Base-by-base conservation (phyloP, 805 yeast species). In the Sugiyamaella smithiae region DNA sequence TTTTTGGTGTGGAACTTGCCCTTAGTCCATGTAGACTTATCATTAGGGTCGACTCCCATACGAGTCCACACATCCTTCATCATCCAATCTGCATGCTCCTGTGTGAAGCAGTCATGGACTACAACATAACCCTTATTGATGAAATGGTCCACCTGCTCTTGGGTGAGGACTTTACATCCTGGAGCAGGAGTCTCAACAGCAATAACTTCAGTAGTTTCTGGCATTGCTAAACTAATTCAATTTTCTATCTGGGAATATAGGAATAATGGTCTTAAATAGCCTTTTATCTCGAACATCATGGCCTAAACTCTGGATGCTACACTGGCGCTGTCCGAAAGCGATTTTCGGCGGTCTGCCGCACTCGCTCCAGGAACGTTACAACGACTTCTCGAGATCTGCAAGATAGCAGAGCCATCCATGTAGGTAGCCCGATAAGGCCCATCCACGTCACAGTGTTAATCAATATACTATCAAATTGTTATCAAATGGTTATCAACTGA, bases 31-130 rank as follows among this genome's bases (percentile, higher is more conserved):
- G 51, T 48, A 4, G 47, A 41, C 31, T 44, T 43, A 23, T 48
- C 51, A 44, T 48, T 24, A 14, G 40, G 40, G 33, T 49, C 48
- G 17, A 48, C 31, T 2, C 51, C 51, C 28, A 43, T 46, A 5
- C 49, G 49, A 4, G 35, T 37, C 50, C 50, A 47, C n/a, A 46
- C 26, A 11, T 32, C 50, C 29, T 46, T 46, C 50, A 46, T 17
- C 50, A 46, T 46, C 50, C 50, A 46, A 24, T 46, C 40, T 19
- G 50, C 50, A 16, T 46, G 46, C 32, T 24, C 50, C 32, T 41
- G 17, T 4, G 40, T 33, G 38, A 46, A 46, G 33, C 50, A 46
- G 40, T 46, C 50, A 24, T 46, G 50, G 50, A 46, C n/a, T 12
- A 46, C 35, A 14, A 46, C 41, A 25, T 46, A 46, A 9, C 50